A percentile compares a stretch with the other conserved stretches of the same genome.
These are phyloP conservation scores for Venturia nashicola DNA, from an alignment of 2,329 filamentous ascomycete species.

Conservation along the genomic window DNA sequence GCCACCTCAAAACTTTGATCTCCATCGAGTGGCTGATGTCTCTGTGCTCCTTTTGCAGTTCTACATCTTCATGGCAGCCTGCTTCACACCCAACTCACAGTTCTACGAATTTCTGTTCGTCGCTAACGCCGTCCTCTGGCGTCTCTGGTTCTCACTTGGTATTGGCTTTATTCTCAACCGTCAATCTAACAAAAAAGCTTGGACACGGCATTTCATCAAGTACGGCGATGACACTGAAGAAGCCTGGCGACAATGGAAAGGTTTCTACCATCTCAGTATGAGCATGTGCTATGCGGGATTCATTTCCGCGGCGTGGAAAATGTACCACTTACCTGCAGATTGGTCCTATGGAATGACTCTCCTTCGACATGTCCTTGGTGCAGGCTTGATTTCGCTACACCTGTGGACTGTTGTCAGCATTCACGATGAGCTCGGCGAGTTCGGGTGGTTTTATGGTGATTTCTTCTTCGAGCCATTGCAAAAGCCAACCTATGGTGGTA, in stretches of 20 bases:
- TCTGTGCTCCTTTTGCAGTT: constrained; percentile 64
- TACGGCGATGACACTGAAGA: constrained; percentile 83
- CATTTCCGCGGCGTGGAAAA: constrained; percentile 86
- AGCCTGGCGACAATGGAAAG: constrained; percentile 97
- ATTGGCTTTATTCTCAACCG: constrained; percentile 73
- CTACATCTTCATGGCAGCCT: constrained; percentile 62
- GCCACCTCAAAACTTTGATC: constrained; percentile 71
- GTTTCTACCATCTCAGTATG: constrained; percentile 86
- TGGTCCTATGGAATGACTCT: constrained; percentile 80
- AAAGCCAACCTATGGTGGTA: constrained; percentile 89
- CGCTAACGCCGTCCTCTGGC: constrained; percentile 67
- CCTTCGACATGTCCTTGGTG: constrained; percentile 76
- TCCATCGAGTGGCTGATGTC: constrained; percentile 77
- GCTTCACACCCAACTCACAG: constrained; percentile 65
- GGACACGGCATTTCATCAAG: constrained; percentile 96
- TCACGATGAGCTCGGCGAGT: constrained; percentile 91
- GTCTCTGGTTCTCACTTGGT: constrained; percentile 83
- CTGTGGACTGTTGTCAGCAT: constrained; percentile 88
- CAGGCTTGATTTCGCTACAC: constrained; percentile 70
- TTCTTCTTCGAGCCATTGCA: constrained; percentile 90
- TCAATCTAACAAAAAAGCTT: constrained; percentile 83
- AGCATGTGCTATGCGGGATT: constrained; percentile 82
- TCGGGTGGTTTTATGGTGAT: constrained; percentile 98
- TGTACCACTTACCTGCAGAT: constrained; percentile 77
- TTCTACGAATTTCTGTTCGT: constrained; percentile 70